Base-by-base conservation (phyloP, 768 basidiomycete genomes). In the Xerocomus potaroensis region DNA sequence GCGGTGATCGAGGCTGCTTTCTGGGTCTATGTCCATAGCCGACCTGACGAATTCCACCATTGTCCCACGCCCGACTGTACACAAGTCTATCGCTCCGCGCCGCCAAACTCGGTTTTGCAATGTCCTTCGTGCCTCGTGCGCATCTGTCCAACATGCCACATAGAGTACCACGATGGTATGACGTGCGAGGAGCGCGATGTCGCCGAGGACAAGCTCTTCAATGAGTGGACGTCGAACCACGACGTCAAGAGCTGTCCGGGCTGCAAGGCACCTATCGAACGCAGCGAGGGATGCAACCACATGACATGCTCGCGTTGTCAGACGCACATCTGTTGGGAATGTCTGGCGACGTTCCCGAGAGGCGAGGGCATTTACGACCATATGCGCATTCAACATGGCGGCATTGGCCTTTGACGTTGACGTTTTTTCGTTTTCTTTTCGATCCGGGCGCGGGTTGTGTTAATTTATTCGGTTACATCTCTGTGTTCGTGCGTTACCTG, bases 241-340 rank as follows among this genome's bases (percentile, higher is more conserved):
- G 79, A 83, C 53, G 84, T 88, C 45, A 86, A 89, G 69, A 68
- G 72, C 26, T 91, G 88, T 61, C 88, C 88, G 2, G 75, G 75
- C 0, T 91, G 88, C 68, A 76, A 76, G 44, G 74, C 76, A 7
- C 72, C 76, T 6, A 89, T 91, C 53, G 85, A 91, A 64, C 79
- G 83, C 32, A 69, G 68, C 23, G 83, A 80, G 51, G 88, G 88
- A 0, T 91, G 88, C 64, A 85, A 91, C 66, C 88, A 91, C 62
- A 80, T 91, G 74, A 81, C 78, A n/a, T 91, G 88, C 63, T 72
- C 72, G 0, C 73, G 75, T 26, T 91, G 88, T 61, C 75, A 78
- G 54, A 81, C 84, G 0, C 88, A 91, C 60, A 83, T 82, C 1
- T 91, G 88, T 48, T 91, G 88, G 89, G 79, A 79, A 19, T 91